Evolutionary conservation across 1,284 basidiomycete species (phyloP).

Genomic region (Caloboletus inedulis): DNA sequence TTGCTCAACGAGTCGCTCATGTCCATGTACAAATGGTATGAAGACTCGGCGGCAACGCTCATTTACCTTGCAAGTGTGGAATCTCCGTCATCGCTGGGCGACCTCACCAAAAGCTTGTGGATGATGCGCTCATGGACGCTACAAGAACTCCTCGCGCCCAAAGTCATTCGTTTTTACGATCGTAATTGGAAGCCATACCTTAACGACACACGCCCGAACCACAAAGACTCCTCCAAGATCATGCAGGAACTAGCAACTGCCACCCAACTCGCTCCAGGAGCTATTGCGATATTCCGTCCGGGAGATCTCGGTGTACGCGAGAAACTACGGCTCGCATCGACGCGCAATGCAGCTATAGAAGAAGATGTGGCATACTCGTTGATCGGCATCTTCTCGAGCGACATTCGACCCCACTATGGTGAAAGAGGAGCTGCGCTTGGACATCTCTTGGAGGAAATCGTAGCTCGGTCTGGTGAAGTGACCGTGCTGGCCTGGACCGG

Average conservation of each 20-base stretch:
- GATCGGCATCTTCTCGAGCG: slow-evolving; percentile 6
- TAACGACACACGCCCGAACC: not conserved
- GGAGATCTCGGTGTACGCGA: not conserved
- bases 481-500: not conserved
- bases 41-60: not conserved
- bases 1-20: not conserved
- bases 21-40: not conserved
- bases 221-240: not conserved
- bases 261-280: not conserved
- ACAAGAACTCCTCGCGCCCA: slow-evolving; percentile 16
- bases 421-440: slow-evolving; percentile 1
- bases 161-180: slow-evolving; percentile 3
- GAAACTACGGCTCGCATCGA: not conserved
- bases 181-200: slow-evolving; percentile 11
- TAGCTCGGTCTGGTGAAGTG: slow-evolving; percentile 3
- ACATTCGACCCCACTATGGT: slow-evolving; percentile 1
- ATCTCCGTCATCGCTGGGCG: not conserved
- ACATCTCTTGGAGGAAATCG: slow-evolving; percentile 3
- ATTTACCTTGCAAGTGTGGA: not conserved
- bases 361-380: not conserved
- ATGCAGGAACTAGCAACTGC: not conserved
- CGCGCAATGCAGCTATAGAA: not conserved
- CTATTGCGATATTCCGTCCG: not conserved
- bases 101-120: not conserved
- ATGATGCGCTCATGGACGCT: slow-evolving; percentile 9